These are phyloP conservation scores for Pseudogymnoascus sp. DNA, from an alignment of 2,329 filamentous ascomycete genomes.

Conservation along the genomic window DNA sequence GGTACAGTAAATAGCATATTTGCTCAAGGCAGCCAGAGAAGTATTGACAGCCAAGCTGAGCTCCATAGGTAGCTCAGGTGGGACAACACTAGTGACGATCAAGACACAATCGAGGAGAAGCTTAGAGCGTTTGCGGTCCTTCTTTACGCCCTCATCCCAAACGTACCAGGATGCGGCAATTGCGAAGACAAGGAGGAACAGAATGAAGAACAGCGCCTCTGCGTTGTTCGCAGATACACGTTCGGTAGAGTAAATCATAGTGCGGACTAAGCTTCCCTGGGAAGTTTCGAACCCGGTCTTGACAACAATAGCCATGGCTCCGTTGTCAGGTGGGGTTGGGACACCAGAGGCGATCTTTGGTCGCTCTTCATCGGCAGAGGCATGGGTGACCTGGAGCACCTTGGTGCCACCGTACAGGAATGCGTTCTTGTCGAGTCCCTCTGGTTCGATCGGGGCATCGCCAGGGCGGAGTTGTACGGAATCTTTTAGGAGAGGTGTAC, in stretches of 20 bases:
- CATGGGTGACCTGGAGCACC: slow-evolving; percentile 89
- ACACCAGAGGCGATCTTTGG: slow-evolving; percentile 69
- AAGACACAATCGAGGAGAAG: slow-evolving; percentile 93
- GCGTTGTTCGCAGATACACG: slow-evolving; percentile 97
- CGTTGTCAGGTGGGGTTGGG: slow-evolving; percentile 79
- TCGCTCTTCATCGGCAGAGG: slow-evolving; percentile 66
- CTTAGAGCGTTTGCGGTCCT: slow-evolving; percentile 95
- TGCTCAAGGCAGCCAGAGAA: slow-evolving; percentile 86
- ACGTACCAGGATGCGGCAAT: slow-evolving; percentile 98
- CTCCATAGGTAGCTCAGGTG: slow-evolving; percentile 98
- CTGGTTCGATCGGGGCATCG: slow-evolving; percentile 73
- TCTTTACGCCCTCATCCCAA: slow-evolving; percentile 90
- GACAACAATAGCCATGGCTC: slow-evolving; percentile 85
- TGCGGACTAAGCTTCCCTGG: slow-evolving; percentile 92
- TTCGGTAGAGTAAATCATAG: slow-evolving; percentile 99
- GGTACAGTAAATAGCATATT: slow-evolving; percentile 95
- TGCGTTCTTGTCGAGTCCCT: slow-evolving; percentile 91
- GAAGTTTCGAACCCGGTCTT: slow-evolving; percentile 99
- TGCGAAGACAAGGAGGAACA: slow-evolving; percentile 93
- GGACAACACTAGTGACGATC: slow-evolving; percentile 95
- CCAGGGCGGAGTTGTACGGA: slow-evolving; percentile 83
- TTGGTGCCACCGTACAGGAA: slow-evolving; percentile 98
- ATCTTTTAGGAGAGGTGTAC: slow-evolving; percentile 92
- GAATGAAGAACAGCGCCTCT: slow-evolving; percentile 92
- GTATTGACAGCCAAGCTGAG: slow-evolving; percentile 96